Evolutionary conservation across 805 yeast genomes (phyloP).

Genomic region (Candida caryicola): DNA sequence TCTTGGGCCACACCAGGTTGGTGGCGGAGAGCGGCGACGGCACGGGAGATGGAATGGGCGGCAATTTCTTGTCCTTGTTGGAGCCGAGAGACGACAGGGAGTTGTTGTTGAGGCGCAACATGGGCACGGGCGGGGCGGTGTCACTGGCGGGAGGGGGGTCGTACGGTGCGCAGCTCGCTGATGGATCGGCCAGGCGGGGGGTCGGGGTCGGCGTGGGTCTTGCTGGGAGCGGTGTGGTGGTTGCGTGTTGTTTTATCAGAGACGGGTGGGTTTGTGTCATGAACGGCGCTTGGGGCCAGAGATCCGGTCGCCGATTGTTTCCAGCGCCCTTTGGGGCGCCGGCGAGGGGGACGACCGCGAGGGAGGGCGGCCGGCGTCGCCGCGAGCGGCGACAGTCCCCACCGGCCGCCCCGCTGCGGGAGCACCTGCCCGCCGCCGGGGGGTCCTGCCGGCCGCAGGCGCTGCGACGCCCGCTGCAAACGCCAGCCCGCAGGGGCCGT

Average conservation of each 20-base stretch:
- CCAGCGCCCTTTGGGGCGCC: too few relatives aligned
- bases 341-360: too few relatives aligned
- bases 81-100: conserved; percentile 23
- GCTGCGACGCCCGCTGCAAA: too few relatives aligned
- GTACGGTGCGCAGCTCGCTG: not conserved
- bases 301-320: not conserved
- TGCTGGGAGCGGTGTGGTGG: not conserved
- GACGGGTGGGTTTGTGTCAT: not conserved
- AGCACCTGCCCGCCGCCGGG: too few relatives aligned
- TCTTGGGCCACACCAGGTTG: not conserved
- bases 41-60: conserved; percentile 34
- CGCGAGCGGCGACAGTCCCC: too few relatives aligned
- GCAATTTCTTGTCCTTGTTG: conserved; percentile 33
- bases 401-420: too few relatives aligned
- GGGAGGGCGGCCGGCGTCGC: too few relatives aligned
- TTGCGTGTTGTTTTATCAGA: not conserved
- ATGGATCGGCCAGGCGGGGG: not conserved
- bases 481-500: too few relatives aligned
- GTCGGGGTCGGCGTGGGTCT: not conserved
- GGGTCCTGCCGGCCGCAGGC: too few relatives aligned
- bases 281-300: not conserved
- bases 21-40: conserved; percentile 6
- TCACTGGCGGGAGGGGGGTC: not conserved
- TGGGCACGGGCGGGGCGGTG: conserved; percentile 4
- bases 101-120: conserved; percentile 18